These are phyloP conservation scores for Geum urbanum DNA, from an alignment of 306 rosid genomes.

Conservation along the genomic window DNA sequence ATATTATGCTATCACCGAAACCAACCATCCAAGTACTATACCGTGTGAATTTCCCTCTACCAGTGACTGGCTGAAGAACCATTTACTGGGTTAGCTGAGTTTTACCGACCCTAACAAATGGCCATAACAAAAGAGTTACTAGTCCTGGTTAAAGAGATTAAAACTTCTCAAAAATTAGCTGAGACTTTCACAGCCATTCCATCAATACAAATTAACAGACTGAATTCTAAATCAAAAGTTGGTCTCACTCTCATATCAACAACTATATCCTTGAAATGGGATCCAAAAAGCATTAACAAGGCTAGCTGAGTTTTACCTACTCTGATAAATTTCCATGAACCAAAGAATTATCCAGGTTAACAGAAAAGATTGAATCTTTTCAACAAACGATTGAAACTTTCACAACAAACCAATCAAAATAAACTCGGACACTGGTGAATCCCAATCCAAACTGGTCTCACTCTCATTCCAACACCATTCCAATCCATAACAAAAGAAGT, in stretches of 20 bases:
- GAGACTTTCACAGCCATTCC: not conserved
- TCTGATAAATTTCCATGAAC: not conserved
- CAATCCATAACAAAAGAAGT: not conserved
- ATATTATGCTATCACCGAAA: too few species aligned
- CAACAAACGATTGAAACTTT: constrained; percentile 18
- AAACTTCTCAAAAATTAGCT: constrained; percentile 26
- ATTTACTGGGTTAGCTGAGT: not conserved
- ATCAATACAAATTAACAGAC: constrained; percentile 9
- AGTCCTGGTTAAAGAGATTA: not conserved
- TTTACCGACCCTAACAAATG: not conserved
- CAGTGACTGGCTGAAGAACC: not conserved
- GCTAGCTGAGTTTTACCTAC: constrained; percentile 1
- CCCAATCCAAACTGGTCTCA: not conserved
- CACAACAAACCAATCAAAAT: not conserved
- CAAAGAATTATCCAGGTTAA: not conserved
- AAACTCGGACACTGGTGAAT: not conserved
- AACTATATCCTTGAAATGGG: not conserved
- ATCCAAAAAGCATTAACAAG: not conserved
- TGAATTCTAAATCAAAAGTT: not conserved
- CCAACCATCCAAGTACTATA: too few species aligned
- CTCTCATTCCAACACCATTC: not conserved
- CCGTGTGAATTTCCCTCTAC: not conserved
- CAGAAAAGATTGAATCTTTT: constrained; percentile 20
- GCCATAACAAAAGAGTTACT: not conserved
- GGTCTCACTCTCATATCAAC: constrained; percentile 4